Evolutionary conservation across 2,329 filamentous ascomycete genomes (phyloP).

Genomic region (Parastagonospora nodorum): DNA sequence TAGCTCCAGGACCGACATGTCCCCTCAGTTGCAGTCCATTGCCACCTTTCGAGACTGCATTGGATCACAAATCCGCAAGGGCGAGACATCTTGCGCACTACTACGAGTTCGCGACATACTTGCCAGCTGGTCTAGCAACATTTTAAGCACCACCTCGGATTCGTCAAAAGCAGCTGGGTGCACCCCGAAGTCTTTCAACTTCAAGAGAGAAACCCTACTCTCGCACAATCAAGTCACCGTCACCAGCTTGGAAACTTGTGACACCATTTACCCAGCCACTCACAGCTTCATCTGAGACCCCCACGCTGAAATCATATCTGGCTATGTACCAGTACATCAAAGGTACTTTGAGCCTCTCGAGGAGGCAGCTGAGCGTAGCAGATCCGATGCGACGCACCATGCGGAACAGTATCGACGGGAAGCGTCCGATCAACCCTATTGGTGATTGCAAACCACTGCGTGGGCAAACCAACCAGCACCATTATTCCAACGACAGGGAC

Average conservation of each 20-base stretch:
- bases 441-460: conserved; percentile 5
- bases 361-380: conserved; percentile 3
- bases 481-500: conserved; percentile 19
- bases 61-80: no score
- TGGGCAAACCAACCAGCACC: conserved; percentile 1
- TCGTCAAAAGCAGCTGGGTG: no score
- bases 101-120: no score
- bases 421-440: conserved; percentile 12
- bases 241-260: no score
- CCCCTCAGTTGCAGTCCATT: no score
- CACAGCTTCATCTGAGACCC: background rate
- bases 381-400: conserved; percentile 8
- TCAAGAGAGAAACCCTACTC: background rate
- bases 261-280: background rate
- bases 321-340: conserved; percentile 11
- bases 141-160: no score
- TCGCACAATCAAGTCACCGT: background rate
- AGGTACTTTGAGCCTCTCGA: conserved; percentile 5
- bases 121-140: no score
- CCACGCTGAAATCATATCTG: background rate
- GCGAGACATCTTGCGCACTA: no score
- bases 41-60: no score
- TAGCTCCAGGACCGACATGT: no score
- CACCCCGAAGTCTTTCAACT: no score
- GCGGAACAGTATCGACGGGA: conserved; percentile 22